These are phyloP conservation scores for Bathelium albidoporum DNA, from an alignment of 495 filamentous ascomycete genomes.

Conservation along the genomic window DNA sequence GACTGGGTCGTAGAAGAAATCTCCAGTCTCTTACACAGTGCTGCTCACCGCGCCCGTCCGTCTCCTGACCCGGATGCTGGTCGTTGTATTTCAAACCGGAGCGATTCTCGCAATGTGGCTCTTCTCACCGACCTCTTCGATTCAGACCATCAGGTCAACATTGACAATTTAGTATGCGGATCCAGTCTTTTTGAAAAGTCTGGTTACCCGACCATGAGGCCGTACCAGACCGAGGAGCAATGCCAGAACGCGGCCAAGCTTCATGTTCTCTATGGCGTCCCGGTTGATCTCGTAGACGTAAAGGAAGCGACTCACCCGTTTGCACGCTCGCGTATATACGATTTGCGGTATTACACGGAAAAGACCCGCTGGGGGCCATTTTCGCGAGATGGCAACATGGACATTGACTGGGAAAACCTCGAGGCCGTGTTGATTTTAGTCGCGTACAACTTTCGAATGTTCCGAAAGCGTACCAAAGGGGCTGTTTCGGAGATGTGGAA, in stretches of 20 bases:
- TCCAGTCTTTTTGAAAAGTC: conserved; percentile 46
- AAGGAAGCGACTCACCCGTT: conserved; percentile 38
- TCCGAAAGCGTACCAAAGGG: conserved; percentile 33
- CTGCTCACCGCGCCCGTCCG: conserved; percentile 2
- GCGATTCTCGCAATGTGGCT: conserved; percentile 23
- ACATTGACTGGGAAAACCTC: conserved; percentile 60
- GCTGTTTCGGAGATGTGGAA: conserved; percentile 41
- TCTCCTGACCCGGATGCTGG: neutral
- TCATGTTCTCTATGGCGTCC: conserved; percentile 49
- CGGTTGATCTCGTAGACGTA: conserved; percentile 29
- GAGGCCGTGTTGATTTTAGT: conserved; percentile 55
- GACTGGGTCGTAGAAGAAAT: conserved; percentile 14
- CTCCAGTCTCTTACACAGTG: conserved; percentile 23
- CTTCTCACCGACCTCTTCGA: conserved; percentile 27
- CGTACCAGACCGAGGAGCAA: conserved; percentile 18
- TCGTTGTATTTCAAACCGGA: neutral
- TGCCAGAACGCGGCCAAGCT: conserved; percentile 52
- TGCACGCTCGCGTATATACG: conserved; percentile 53
- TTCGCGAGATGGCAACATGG: conserved; percentile 37
- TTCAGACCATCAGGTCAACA: conserved; percentile 25
- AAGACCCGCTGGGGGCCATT: conserved; percentile 54
- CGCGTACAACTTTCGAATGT: conserved; percentile 41
- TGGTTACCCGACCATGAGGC: conserved; percentile 18
- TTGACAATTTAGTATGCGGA: conserved; percentile 37
- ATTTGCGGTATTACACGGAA: conserved; percentile 50